A percentile compares a stretch with the other conserved stretches of the same genome.
Evolutionary conservation across 225 moss, liverwort and hornwort species (phyloP).

Genomic region (Bryoerythrophyllum caledonicum): DNA sequence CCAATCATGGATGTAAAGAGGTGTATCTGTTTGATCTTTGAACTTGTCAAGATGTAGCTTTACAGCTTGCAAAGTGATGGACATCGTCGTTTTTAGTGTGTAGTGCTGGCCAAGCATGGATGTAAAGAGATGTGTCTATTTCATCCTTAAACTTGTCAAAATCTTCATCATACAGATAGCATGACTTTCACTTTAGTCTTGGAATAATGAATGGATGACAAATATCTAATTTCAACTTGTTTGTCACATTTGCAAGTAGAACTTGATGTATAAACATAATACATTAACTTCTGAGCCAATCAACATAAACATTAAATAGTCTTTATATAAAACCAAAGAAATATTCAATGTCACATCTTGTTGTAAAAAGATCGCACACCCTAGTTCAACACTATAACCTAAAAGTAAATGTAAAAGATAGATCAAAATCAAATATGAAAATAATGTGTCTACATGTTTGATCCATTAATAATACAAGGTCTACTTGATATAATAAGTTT

Average conservation of each 20-base stretch:
- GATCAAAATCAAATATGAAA: too few relatives aligned
- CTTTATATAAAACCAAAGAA: not conserved
- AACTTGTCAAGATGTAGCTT: not conserved
- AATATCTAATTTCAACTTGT: not conserved
- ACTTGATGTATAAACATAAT: not conserved
- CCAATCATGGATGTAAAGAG: not conserved
- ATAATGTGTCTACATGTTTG: too few relatives aligned
- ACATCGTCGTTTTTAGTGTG: not conserved
- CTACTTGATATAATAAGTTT: too few relatives aligned
- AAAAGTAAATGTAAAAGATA: too few relatives aligned
- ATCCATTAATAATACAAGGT: too few relatives aligned
- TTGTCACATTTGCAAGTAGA: not conserved
- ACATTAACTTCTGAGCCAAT: too few relatives aligned
- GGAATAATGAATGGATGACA: too few relatives aligned
- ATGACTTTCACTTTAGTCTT: not conserved
- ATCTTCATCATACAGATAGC: not conserved
- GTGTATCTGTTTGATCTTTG: not conserved
- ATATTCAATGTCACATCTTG: not conserved
- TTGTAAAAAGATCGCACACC: not conserved
- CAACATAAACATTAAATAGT: not conserved
- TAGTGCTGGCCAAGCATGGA: not conserved
- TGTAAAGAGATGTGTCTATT: not conserved
- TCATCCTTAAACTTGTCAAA: not conserved
- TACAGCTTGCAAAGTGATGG: too few relatives aligned
- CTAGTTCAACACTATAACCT: rapidly evolving